These are phyloP conservation scores for Amanita pseudoporphyria DNA, from an alignment of 768 basidiomycete genomes.

Conservation along the genomic window DNA sequence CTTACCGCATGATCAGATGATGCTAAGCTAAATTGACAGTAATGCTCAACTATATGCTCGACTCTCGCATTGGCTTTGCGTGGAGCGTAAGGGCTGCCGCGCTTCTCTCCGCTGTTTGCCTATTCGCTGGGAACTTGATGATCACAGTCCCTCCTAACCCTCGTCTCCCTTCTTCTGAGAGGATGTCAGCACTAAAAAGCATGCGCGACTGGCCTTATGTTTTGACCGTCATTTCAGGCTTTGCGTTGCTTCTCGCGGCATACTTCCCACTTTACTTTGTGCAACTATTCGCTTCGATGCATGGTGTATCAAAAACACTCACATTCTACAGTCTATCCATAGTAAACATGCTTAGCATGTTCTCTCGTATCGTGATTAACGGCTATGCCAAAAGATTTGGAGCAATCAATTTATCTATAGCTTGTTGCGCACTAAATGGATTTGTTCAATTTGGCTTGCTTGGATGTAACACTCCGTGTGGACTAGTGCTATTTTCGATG, in stretches of 20 bases:
- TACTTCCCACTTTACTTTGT: conserved; percentile 9
- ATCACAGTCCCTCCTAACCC: conserved; percentile 3
- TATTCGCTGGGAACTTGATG: conserved; percentile 5
- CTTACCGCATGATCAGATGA: too few relatives aligned
- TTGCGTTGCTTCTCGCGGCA: not conserved
- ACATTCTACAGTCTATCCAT: conserved; percentile 5
- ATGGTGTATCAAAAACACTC: conserved; percentile 3
- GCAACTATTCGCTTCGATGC: conserved; percentile 6
- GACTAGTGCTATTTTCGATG: conserved; percentile 5
- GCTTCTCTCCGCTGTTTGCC: conserved; percentile 1
- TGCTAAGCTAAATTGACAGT: conserved; percentile 11
- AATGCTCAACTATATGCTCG: conserved; percentile 40
- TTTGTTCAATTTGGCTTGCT: conserved; percentile 3
- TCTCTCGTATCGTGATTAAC: conserved; percentile 3
- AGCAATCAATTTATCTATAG: conserved; percentile 5
- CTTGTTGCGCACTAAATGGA: conserved; percentile 1
- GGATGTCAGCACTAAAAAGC: not conserved
- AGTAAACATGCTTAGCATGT: not conserved
- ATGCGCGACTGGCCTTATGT: conserved; percentile 8
- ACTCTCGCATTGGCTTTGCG: conserved; percentile 31
- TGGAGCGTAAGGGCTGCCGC: conserved; percentile 28
- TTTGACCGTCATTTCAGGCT: conserved; percentile 3
- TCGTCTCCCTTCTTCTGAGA: not conserved
- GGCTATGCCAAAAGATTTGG: conserved; percentile 1
- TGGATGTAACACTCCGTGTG: conserved; percentile 1